phyloP scores from a whole-genome alignment of 257 asterid genomes.

The Fraxinus americana region DNA sequence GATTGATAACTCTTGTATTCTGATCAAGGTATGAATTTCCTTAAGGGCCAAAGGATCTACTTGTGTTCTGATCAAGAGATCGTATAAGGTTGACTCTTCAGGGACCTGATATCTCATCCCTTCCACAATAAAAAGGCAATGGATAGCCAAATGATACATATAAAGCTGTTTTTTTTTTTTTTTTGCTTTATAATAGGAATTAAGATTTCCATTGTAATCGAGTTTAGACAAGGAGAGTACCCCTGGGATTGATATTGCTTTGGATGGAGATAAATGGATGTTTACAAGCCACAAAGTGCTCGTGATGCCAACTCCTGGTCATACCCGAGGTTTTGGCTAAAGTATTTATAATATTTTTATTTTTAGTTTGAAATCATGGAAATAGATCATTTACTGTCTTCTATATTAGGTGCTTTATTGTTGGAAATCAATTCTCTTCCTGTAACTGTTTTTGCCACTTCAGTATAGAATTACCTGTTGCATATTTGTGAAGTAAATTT shows the following conservation, averaged over 20 bases:
- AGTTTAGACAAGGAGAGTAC: slow-evolving; percentile 77
- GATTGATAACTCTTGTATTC: too few relatives aligned
- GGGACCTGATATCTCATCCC: background rate
- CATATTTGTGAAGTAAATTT: background rate
- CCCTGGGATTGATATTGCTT: slow-evolving; percentile 91
- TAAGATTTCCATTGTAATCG: background rate
- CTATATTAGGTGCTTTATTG: slow-evolving; percentile 6
- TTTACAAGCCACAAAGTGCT: slow-evolving; percentile 95
- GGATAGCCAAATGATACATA: too few relatives aligned
- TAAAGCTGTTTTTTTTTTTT: background rate
- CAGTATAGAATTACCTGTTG: background rate
- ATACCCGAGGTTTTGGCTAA: slow-evolving; percentile 72
- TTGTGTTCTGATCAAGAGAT: slow-evolving; percentile 21
- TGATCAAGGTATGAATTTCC: too few relatives aligned
- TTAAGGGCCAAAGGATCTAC: background rate
- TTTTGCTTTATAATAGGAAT: too few relatives aligned
- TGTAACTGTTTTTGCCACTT: background rate
- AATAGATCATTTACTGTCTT: background rate
- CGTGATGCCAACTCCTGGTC: slow-evolving; percentile 90
- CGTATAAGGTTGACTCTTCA: background rate
- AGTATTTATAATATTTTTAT: slow-evolving; percentile 21
- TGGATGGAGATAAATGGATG: slow-evolving; percentile 97
- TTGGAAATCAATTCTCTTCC: slow-evolving; percentile 11
- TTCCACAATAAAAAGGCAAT: background rate
- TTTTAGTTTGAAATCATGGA: slow-evolving; percentile 18